These are phyloP conservation scores for Colletotrichum sojae DNA, from an alignment of 2,329 filamentous ascomycete genomes.

Conservation along the genomic window DNA sequence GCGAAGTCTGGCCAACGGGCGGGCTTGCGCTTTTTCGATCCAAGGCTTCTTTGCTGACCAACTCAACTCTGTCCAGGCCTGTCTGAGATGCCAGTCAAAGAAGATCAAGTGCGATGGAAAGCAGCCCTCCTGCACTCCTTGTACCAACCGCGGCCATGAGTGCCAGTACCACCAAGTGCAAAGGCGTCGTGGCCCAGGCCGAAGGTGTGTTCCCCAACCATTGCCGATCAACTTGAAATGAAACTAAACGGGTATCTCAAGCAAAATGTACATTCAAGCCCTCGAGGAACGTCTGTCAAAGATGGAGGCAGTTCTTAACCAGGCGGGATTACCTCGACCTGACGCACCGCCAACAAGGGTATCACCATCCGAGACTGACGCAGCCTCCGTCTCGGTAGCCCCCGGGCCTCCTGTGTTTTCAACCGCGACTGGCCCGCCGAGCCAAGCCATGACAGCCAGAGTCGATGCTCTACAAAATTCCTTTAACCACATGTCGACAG, in stretches of 20 bases:
- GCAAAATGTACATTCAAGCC: slow-evolving; percentile 38
- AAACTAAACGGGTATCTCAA: background rate
- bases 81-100: slow-evolving; percentile 37
- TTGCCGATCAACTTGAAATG: background rate
- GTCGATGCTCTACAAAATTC: slow-evolving; percentile 13
- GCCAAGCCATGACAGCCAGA: background rate
- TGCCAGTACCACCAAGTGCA: slow-evolving; percentile 36
- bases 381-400: slow-evolving; percentile 27
- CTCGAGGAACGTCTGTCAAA: slow-evolving; percentile 39
- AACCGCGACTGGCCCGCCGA: background rate
- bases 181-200: slow-evolving; percentile 36
- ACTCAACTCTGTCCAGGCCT: slow-evolving; percentile 21
- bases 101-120: slow-evolving; percentile 39
- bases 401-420: slow-evolving; percentile 7
- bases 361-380: slow-evolving; percentile 34
- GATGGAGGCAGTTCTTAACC: slow-evolving; percentile 37
- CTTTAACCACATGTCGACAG: slow-evolving; percentile 18
- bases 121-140: slow-evolving; percentile 34
- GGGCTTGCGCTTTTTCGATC: no score
- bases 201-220: slow-evolving; percentile 21
- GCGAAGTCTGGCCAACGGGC: no score
- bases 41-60: background rate
- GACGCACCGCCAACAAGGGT: slow-evolving; percentile 28
- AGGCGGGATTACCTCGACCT: slow-evolving; percentile 28
- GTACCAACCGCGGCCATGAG: slow-evolving; percentile 26